Evolutionary conservation across 176 grass and related monocot genomes (phyloP).

Genomic region (Musa acuminata): DNA sequence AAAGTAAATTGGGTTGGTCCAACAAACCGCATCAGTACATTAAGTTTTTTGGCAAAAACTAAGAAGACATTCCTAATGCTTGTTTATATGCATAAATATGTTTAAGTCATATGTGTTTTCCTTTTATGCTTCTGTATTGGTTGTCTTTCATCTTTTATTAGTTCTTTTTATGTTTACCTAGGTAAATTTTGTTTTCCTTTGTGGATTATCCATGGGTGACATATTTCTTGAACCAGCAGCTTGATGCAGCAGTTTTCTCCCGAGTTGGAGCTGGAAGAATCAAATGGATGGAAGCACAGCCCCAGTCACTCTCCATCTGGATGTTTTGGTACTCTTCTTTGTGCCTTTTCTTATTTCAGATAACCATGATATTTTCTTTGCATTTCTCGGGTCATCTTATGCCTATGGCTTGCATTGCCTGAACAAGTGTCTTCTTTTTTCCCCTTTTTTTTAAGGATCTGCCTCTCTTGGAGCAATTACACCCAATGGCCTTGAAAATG

Average conservation of each 20-base stretch:
- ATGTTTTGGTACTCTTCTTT: slow-evolving; percentile 19
- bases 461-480: slow-evolving; percentile 12
- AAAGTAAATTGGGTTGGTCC: no score
- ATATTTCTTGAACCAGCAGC: slow-evolving; percentile 9
- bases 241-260: slow-evolving; percentile 15
- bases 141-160: not conserved
- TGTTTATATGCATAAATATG: no score
- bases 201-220: not conserved
- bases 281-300: slow-evolving; percentile 2
- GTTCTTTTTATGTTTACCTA: not conserved
- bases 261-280: slow-evolving; percentile 22
- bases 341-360: not conserved
- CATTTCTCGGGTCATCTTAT: not conserved
- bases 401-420: not conserved
- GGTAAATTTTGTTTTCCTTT: not conserved
- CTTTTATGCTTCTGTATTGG: not conserved
- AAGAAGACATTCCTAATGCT: no score
- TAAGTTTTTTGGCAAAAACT: no score
- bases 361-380: not conserved
- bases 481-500: slow-evolving; percentile 54
- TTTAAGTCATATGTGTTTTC: no score
- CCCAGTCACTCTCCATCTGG: slow-evolving; percentile 13
- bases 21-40: no score
- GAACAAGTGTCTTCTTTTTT: not conserved
- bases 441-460: slow-evolving; percentile 3